phyloP scores from a whole-genome alignment of 345 rosid species.

The Dovyalis caffra region DNA sequence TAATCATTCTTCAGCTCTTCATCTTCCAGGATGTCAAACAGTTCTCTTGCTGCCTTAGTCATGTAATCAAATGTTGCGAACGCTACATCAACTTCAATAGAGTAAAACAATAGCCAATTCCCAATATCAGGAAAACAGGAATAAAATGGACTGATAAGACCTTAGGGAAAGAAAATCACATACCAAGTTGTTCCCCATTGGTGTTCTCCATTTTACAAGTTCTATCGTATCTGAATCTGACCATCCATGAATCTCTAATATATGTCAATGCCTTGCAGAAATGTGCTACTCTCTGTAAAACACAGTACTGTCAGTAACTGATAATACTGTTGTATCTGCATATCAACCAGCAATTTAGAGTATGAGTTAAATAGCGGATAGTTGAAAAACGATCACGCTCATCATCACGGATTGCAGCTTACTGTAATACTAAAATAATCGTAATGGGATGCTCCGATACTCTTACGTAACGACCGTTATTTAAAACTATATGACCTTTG shows the following conservation, averaged over 20 bases:
- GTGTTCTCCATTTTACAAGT: background rate
- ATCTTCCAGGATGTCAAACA: constrained; percentile 6
- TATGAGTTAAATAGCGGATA: too few species aligned
- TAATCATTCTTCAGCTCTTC: background rate
- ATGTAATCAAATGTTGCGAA: constrained; percentile 10
- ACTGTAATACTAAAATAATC: too few species aligned
- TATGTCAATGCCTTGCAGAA: constrained; percentile 5
- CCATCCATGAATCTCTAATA: constrained; percentile 11
- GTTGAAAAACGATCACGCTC: too few species aligned
- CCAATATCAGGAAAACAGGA: background rate
- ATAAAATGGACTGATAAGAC: background rate
- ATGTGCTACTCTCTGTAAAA: constrained; percentile 6
- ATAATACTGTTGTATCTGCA: background rate
- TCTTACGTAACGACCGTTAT: too few species aligned
- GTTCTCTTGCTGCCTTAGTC: constrained; percentile 9
- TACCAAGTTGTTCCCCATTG: constrained; percentile 10
- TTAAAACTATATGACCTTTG: too few species aligned
- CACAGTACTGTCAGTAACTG: background rate
- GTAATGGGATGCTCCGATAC: too few species aligned
- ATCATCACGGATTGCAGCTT: too few species aligned
- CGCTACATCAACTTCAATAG: constrained; percentile 9
- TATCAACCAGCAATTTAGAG: background rate
- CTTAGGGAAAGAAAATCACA: background rate
- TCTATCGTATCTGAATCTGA: background rate
- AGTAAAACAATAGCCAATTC: background rate